Evolutionary conservation across 768 basidiomycete species (phyloP), one percentile per base, ranked within the genome.

Genomic region (Leccinum subgranulosum): DNA sequence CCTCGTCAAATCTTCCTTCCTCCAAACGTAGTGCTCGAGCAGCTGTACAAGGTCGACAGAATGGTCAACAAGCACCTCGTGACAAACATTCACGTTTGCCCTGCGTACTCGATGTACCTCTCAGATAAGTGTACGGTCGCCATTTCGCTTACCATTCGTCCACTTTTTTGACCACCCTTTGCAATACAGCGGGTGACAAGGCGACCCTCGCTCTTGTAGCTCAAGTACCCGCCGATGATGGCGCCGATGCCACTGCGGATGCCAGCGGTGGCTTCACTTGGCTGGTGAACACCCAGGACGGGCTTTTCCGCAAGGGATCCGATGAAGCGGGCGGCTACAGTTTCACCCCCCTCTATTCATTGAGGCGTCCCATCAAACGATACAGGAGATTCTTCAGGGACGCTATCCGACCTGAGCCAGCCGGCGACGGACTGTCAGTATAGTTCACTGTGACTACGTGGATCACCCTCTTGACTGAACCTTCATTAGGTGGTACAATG

Each of bases 51-150:
- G 9, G 56, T 72, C 8, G 65, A 61, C 21, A 62, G 54, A n/a
- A 63, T 76, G 21, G 54, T 65, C 9, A 56, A 71, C 55, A 75
- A 69, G 48, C 59, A 34, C 23, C 64, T 76, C 36, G 73, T 75
- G 43, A 76, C 73, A 0, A 66, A 57, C 33, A 59, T 66, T 8
- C 56, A 73, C 23, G 50, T 66, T 0, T 76, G 73, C 39, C 66
- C 70, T 14, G 74, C 73, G 0, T 67, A 66, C 47, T 67, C 66
- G 12, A 67, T 74, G 65, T 76, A 73, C 34, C 58, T 71, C 19
- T 71, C 71, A 9, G 60, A 70, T 49, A 71, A 65, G 48, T 55
- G 64, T 70, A 54, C 12, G 60, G 0, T n/a, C 8, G 2, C 19
- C 1, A 6, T 39, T 39, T 49, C 17, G 6, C 17, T 39, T 17